Base-by-base conservation (phyloP, 169 alveolate genomes). In the Plasmodium coatneyi region DNA sequence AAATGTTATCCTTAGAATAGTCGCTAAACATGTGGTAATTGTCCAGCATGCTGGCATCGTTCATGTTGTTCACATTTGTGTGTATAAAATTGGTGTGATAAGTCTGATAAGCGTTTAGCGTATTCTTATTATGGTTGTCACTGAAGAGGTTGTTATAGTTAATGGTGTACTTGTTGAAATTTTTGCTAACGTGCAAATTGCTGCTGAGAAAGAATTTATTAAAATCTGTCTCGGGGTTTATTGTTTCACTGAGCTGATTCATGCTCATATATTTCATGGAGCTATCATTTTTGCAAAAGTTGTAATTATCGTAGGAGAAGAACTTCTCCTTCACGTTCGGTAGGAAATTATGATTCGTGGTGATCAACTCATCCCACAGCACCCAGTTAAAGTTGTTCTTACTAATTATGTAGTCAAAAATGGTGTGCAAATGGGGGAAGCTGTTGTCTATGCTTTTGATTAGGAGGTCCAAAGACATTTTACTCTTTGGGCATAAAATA, bases 371-470 rank as follows among this genome's bases (percentile, higher is more conserved):
- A 25, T 91, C 95, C 95, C 95, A 91, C 49, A 91, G 82, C 6
- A 91, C 95, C 95, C 95, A 91, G 56, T 66, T 91, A 39, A 91
- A 91, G 82, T 91, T 91, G 54, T 91, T 81, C 76, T 91, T 91
- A 41, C 70, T 91, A 80, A 91, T 81, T 81, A 43, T 91, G 72
- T 81, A 91, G 56, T 91, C 95, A 81, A 91, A 91, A 81, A 91
- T 54, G 12, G 91, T 81, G n/a, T 91, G 92, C 34, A 91, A 36
- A 30, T 91, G 92, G 3, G 95, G 95, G 66, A 91, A 80, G 19
- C 86, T 81, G 43, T 71, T 91, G 41, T 91, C 95, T 54, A 91
- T 91, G 39, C 81, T 81, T 46, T 82, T 91, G 30, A 91, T 91
- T 39, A 81, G 60, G 1, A 80, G 76, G 32, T 91, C 95, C 39